Conservation (phyloP, 2,329 filamentous ascomycete species). For the Aquanectria penicillioides region DNA sequence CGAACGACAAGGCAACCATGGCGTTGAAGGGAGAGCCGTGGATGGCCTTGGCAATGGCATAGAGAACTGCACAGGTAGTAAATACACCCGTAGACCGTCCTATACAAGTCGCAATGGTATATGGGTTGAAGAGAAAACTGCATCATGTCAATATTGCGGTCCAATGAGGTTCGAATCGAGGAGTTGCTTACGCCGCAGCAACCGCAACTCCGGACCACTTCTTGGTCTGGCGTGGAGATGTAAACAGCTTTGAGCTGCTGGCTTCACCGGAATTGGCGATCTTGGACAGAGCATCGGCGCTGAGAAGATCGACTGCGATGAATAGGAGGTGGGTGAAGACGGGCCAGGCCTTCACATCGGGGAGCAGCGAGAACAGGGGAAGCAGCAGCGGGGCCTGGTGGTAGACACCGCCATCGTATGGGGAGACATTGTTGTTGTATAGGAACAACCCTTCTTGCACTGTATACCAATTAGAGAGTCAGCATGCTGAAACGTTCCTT, state of each 20-base stretch:
- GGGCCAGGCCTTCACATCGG: constrained; percentile 72
- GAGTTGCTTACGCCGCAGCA: constrained; percentile 74
- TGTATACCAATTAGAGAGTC: constrained; percentile 23
- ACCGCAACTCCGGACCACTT: constrained; percentile 80
- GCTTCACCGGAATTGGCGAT: constrained; percentile 87
- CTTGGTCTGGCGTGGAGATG: constrained; percentile 79
- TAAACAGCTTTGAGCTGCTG: constrained; percentile 76
- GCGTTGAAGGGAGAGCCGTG: constrained; percentile 77
- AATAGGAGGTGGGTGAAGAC: constrained; percentile 84
- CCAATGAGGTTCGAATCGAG: constrained; percentile 2
- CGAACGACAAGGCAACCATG: constrained; percentile 86
- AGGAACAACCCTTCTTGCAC: constrained; percentile 92
- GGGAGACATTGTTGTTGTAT: constrained; percentile 95
- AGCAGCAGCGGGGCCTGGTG: constrained; percentile 88
- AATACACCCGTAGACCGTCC: constrained; percentile 90
- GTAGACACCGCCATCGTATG: constrained; percentile 91
- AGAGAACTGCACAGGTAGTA: constrained; percentile 86
- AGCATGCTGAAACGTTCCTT: not conserved
- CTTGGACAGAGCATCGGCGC: constrained; percentile 79
- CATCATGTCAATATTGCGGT: constrained; percentile 24
- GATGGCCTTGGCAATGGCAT: constrained; percentile 84
- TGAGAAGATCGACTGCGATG: constrained; percentile 81
- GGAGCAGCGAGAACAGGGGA: constrained; percentile 89
- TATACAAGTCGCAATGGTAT: constrained; percentile 90
- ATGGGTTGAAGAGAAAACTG: constrained; percentile 94